Evolutionary conservation across 2,329 filamentous ascomycete species (phyloP).

Genomic region (Epichloe typhina): DNA sequence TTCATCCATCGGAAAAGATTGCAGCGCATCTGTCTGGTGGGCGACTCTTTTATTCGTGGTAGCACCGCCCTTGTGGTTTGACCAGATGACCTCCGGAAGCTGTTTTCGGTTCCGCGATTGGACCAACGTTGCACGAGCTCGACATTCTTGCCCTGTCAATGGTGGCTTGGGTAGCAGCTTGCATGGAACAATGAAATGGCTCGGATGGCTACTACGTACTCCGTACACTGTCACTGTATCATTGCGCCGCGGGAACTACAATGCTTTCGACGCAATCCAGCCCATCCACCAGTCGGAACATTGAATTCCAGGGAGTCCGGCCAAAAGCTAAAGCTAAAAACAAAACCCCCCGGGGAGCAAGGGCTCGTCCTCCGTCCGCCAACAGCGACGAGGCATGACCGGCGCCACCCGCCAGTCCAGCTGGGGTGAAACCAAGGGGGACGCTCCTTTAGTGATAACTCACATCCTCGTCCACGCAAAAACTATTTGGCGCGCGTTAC

Average conservation of each 20-base stretch:
- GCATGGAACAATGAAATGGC: neutral
- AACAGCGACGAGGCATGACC: slow-evolving; percentile 2
- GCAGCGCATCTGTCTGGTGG: neutral
- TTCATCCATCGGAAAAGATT: neutral
- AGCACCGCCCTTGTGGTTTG: neutral
- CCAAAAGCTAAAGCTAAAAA: neutral
- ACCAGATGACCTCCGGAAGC: slow-evolving; percentile 5
- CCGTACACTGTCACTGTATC: neutral
- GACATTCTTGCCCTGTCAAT: neutral
- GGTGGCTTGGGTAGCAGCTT: neutral
- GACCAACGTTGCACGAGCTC: neutral
- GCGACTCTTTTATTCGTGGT: slow-evolving; percentile 2
- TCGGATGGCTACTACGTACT: neutral
- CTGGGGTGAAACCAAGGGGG: neutral
- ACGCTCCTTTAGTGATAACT: neutral
- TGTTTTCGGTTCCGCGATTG: slow-evolving; percentile 3
- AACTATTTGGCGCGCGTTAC: no score
- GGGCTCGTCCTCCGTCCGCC: slow-evolving; percentile 1
- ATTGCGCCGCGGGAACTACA: neutral
- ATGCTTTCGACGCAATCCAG: neutral
- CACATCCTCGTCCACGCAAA: no score
- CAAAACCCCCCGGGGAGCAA: slow-evolving; percentile 3
- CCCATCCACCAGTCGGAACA: neutral
- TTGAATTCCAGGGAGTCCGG: slow-evolving; percentile 4
- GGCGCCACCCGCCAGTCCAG: slow-evolving; percentile 3